phyloP scores from a whole-genome alignment of 2,329 filamentous ascomycete genomes.

The Sphaceloma murrayae region DNA sequence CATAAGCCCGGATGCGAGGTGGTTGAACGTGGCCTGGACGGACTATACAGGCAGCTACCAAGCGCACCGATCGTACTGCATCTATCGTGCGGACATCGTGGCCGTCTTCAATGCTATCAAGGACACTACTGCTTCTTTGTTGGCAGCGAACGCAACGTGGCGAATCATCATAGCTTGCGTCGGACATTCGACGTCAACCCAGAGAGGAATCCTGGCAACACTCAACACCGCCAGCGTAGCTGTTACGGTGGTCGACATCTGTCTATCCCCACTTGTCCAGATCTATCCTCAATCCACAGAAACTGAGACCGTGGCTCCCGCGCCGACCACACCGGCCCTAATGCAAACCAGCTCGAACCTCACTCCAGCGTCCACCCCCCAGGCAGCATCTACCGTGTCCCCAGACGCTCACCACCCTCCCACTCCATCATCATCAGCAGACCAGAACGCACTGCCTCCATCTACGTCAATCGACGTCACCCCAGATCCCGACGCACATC shows the following conservation, averaged over 20 bases:
- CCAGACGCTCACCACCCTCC: slow-evolving; percentile 25
- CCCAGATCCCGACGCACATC: slow-evolving; percentile 54
- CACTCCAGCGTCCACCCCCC: slow-evolving; percentile 60
- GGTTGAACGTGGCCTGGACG: slow-evolving; percentile 73
- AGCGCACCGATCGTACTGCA: slow-evolving; percentile 62
- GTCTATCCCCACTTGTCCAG: slow-evolving; percentile 40
- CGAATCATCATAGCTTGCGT: slow-evolving; percentile 65
- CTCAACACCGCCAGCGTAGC: slow-evolving; percentile 39
- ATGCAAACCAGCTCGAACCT: slow-evolving; percentile 30
- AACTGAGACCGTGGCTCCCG: slow-evolving; percentile 48
- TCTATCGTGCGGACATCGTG: slow-evolving; percentile 39
- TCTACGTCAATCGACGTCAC: slow-evolving; percentile 36
- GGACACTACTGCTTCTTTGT: slow-evolving; percentile 65
- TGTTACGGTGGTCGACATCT: slow-evolving; percentile 28
- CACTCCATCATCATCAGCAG: slow-evolving; percentile 22
- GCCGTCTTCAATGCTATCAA: slow-evolving; percentile 44
- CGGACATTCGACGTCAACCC: slow-evolving; percentile 36
- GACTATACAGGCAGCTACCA: slow-evolving; percentile 67
- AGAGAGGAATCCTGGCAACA: slow-evolving; percentile 48
- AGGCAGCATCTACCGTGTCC: slow-evolving; percentile 25
- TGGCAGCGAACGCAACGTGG: slow-evolving; percentile 63
- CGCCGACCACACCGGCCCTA: slow-evolving; percentile 23
- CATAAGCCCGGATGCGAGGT: slow-evolving; percentile 62
- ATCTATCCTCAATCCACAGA: slow-evolving; percentile 52
- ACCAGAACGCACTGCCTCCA: too few species aligned